Evolutionary conservation across 176 grass and related monocot genomes (phyloP).

Genomic region (Typha latifolia): DNA sequence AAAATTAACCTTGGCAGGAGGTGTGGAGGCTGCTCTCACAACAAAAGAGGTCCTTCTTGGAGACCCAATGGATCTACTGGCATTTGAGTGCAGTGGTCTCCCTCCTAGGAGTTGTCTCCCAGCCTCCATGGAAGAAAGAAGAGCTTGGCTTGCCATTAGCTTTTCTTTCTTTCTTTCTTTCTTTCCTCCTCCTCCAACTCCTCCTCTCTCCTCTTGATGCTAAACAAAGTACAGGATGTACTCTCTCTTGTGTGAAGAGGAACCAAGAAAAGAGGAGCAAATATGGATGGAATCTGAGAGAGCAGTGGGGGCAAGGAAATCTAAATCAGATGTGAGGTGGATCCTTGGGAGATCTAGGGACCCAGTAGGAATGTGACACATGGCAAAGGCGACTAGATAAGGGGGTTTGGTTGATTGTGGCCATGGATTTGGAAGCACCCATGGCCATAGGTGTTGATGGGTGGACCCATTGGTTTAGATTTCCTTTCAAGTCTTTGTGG

Average conservation of each 20-base stretch:
- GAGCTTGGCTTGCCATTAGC: conserved; percentile 63
- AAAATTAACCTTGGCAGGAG: conserved; percentile 60
- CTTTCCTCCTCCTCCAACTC: neutral
- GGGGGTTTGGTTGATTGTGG: neutral
- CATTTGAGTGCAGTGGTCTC: conserved; percentile 25
- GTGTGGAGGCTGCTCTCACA: conserved; percentile 69
- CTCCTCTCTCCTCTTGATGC: conserved; percentile 4
- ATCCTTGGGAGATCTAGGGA: conserved; percentile 34
- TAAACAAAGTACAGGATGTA: conserved; percentile 9
- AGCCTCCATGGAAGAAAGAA: conserved; percentile 52
- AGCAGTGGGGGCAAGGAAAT: conserved; percentile 43
- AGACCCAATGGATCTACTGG: conserved; percentile 22
- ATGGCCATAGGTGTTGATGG: neutral
- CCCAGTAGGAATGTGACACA: conserved; percentile 44
- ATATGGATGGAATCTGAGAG: conserved; percentile 2
- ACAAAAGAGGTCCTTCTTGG: conserved; percentile 53
- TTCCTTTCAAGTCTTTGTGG: neutral
- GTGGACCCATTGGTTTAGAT: neutral
- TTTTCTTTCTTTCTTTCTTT: neutral
- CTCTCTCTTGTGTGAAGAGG: conserved; percentile 3
- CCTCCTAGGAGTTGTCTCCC: conserved; percentile 73
- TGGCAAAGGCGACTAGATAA: conserved; percentile 50
- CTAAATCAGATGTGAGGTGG: conserved; percentile 36
- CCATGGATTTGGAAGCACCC: neutral
- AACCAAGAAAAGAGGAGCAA: conserved; percentile 21